Conservation (phyloP, 78 protist species). For the Mantamonas sphyraenae region DNA sequence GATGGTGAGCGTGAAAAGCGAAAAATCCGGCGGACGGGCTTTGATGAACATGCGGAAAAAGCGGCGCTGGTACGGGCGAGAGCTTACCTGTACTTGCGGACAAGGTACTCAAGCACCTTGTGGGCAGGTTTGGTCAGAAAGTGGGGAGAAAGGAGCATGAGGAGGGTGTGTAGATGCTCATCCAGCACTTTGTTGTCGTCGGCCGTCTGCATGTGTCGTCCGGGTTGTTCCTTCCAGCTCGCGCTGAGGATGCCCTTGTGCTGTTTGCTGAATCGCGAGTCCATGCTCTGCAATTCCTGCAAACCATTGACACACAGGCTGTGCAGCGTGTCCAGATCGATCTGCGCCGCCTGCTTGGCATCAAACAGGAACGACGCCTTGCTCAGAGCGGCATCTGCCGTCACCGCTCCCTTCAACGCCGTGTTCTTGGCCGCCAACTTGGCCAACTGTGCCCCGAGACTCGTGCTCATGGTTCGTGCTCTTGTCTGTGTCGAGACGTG, state of each 20-base stretch:
- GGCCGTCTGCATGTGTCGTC: constrained; percentile 30
- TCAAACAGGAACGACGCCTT: too few relatives aligned
- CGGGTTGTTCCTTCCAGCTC: background rate
- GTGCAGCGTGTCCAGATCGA: background rate
- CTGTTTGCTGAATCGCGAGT: constrained; percentile 5
- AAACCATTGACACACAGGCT: constrained; percentile 12
- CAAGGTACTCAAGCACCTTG: constrained; percentile 56
- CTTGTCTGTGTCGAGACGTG: too few relatives aligned
- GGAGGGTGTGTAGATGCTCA: constrained; percentile 16
- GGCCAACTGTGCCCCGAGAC: too few relatives aligned
- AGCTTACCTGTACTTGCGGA: constrained; percentile 49
- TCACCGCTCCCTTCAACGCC: too few relatives aligned
- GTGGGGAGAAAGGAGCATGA: constrained; percentile 25
- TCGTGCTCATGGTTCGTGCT: too few relatives aligned
- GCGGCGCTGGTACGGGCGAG: too few relatives aligned
- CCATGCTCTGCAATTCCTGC: background rate
- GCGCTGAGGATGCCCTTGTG: background rate
- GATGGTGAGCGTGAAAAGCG: too few relatives aligned
- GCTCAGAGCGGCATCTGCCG: too few relatives aligned
- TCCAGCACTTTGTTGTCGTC: constrained; percentile 35
- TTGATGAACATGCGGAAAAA: too few relatives aligned
- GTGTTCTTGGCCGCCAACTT: too few relatives aligned
- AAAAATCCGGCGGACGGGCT: too few relatives aligned
- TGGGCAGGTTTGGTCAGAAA: constrained; percentile 43
- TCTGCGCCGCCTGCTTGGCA: background rate